Percentiles rank a stretch among this genome's conserved stretches.
phyloP scores from a whole-genome alignment of 352 stramenopile species.

The Phytophthora hybrid region DNA sequence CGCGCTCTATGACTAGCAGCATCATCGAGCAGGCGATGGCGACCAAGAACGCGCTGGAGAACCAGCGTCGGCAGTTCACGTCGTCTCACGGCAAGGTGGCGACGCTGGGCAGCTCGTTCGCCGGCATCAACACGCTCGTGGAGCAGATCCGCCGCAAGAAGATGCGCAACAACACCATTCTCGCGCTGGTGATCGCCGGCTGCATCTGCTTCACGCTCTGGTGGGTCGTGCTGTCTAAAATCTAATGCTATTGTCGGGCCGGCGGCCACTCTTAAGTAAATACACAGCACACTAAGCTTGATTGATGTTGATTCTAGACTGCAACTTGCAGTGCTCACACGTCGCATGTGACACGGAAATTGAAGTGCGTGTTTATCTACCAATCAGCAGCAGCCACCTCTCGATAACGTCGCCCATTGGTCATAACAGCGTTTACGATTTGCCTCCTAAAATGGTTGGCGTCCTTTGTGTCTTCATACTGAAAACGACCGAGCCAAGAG shows the following conservation, averaged over 20 bases:
- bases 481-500: slow-evolving; percentile 35
- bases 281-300: background rate
- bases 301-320: background rate
- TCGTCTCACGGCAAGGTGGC: slow-evolving; percentile 87
- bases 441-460: slow-evolving; percentile 40
- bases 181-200: slow-evolving; percentile 95
- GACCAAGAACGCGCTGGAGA: slow-evolving; percentile 89
- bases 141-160: slow-evolving; percentile 97
- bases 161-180: slow-evolving; percentile 97
- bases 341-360: slow-evolving; percentile 24
- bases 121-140: slow-evolving; percentile 96
- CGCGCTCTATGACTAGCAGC: slow-evolving; percentile 79
- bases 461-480: slow-evolving; percentile 22
- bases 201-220: slow-evolving; percentile 98
- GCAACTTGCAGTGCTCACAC: slow-evolving; percentile 4
- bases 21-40: slow-evolving; percentile 91
- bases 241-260: slow-evolving; percentile 42
- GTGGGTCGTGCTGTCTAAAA: slow-evolving; percentile 89
- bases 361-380: slow-evolving; percentile 25
- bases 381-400: slow-evolving; percentile 19
- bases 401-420: slow-evolving; percentile 13
- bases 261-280: background rate
- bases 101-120: slow-evolving; percentile 90
- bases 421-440: slow-evolving; percentile 17
- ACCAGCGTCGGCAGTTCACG: slow-evolving; percentile 90